A percentile compares a stretch with the other conserved stretches of the same genome.
phyloP scores from a whole-genome alignment of 139 green algal genomes.

The Coelastrella sp. region DNA sequence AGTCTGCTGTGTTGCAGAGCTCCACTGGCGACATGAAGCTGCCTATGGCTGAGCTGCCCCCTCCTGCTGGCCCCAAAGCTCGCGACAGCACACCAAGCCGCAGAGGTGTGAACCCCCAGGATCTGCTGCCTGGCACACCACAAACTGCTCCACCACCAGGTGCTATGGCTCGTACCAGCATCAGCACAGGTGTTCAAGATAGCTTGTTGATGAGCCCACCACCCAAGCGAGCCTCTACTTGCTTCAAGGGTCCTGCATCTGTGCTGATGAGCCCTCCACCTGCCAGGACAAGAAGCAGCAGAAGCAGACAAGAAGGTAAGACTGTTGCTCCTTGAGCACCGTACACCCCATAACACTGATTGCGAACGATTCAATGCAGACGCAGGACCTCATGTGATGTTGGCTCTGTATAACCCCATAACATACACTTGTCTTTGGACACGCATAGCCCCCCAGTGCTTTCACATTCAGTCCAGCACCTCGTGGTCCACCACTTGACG shows the following conservation, averaged over 20 bases:
- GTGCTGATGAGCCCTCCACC: conserved; percentile 37
- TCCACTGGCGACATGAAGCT: not conserved
- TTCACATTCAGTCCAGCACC: conserved; percentile 45
- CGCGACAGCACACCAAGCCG: conserved; percentile 42
- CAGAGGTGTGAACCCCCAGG: not conserved
- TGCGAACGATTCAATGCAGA: too few species aligned
- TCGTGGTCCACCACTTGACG: not conserved
- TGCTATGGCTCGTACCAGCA: not conserved
- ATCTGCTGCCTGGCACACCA: conserved; percentile 40
- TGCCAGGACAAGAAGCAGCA: not conserved
- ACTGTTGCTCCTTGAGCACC: not conserved
- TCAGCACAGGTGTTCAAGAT: not conserved
- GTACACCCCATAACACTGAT: too few species aligned
- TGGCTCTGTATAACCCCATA: too few species aligned
- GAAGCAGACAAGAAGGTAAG: not conserved
- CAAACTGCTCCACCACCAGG: conserved; percentile 32
- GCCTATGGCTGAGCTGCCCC: conserved; percentile 33
- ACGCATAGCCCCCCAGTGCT: not conserved
- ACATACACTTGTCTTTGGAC: not conserved
- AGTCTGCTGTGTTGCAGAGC: too few species aligned
- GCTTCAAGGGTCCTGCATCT: not conserved
- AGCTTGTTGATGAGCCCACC: conserved; percentile 25
- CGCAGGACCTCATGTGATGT: too few species aligned
- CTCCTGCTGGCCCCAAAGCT: conserved; percentile 3
- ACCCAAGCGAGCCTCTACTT: conserved; percentile 20